Percentiles rank a stretch among this genome's conserved stretches.
These are phyloP conservation scores for Nakazawaea laoshanensis DNA, from an alignment of 805 yeast species.

Conservation along the genomic window DNA sequence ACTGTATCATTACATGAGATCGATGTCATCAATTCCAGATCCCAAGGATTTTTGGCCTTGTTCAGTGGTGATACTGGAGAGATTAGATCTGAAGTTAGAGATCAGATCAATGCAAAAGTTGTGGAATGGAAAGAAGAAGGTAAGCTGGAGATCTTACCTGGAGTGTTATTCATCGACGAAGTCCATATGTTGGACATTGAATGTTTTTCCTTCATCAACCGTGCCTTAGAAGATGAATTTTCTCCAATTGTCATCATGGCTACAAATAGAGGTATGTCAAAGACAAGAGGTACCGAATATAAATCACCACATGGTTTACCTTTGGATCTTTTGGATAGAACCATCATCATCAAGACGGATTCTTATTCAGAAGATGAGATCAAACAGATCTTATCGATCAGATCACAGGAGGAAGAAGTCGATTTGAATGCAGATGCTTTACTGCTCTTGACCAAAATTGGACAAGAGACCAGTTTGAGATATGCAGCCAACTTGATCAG, in stretches of 20 bases:
- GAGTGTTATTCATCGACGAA: constrained; percentile 95
- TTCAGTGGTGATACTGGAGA: constrained; percentile 98
- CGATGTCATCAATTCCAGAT: constrained; percentile 94
- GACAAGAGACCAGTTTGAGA: constrained; percentile 82
- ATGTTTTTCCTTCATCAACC: constrained; percentile 89
- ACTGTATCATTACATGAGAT: constrained; percentile 97
- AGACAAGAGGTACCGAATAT: constrained; percentile 87
- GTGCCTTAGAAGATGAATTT: constrained; percentile 94
- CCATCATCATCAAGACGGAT: constrained; percentile 83
- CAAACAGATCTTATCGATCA: constrained; percentile 73
- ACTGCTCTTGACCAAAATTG: constrained; percentile 81
- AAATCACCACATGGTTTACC: constrained; percentile 98
- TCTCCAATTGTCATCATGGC: constrained; percentile 98
- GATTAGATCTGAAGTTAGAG: constrained; percentile 90
- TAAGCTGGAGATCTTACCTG: constrained; percentile 95
- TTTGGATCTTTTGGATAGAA: constrained; percentile 85
- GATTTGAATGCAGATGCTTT: constrained; percentile 77
- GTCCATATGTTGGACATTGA: constrained; percentile 98
- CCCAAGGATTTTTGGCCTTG: constrained; percentile 94
- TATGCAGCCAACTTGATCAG: constrained; percentile 88
- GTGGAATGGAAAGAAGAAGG: constrained; percentile 99
- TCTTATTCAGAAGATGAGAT: constrained; percentile 78
- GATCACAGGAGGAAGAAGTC: constrained; percentile 93
- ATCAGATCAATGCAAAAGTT: constrained; percentile 92
- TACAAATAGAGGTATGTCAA: constrained; percentile 92